Evolutionary conservation across 306 rosid genomes (phyloP), one percentile per base, ranked within the genome.

Genomic region (Hippophae tibetana): DNA sequence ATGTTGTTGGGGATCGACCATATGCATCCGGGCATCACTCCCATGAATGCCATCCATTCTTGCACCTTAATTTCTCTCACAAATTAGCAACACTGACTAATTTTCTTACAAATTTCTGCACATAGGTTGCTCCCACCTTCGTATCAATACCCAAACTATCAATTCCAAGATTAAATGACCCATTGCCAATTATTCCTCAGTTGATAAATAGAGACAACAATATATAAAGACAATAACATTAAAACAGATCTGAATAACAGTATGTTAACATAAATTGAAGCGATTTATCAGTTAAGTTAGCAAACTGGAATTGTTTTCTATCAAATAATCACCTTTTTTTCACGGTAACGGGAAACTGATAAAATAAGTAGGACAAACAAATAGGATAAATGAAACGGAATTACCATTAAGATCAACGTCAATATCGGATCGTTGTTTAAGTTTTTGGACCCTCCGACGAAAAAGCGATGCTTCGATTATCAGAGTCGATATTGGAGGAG

Each of bases 41-140:
- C 78, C 84, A 53, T 69, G 76, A 67, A 78, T 76, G 38, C 72
- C 79, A 52, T 86, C 89, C 94, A 86, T 86, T 60, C 47, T 48
- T 54, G 54, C 58, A 27, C 23, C 47, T 42, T 3, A 45, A 65
- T 38, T 54, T 27, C 7, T 38, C 27, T 7, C 55, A 31, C 47
- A 65, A 42, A 13, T 1, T 27, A 13, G 5, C 5, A 54, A 54
- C 13, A 13, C 46, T 13, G 46, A 42, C n/a, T 25, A 26, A 25
- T 54, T n/a, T 53, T 26, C 57, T 6, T n/a, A 8, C 14, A 53
- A 52, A 43, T 11, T 45, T 59, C 13, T 10, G n/a, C 26, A 45
- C 10, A 42, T 40, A 6, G 0, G 27, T 13, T 43, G 67, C 42
- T 43, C 52, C 42, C 38, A 38, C 48, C 58, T 52, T 42, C 58